Conservation (phyloP, 306 rosid genomes). For the Citrullus amarus region DNA sequence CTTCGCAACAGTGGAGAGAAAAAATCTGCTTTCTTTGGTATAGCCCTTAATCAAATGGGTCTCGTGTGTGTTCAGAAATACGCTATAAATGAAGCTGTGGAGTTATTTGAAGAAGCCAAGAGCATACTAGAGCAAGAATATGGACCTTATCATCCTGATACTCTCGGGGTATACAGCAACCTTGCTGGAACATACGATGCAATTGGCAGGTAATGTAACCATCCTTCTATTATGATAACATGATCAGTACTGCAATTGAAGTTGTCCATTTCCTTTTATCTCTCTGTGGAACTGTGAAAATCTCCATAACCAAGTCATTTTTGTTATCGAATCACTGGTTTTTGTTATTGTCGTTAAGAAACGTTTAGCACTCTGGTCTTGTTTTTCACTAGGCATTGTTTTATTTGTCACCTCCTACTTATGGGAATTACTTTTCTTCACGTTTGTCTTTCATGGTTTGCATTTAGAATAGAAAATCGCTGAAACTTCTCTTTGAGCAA, state of each 20-base stretch:
- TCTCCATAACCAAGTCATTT: not conserved
- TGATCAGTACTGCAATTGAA: not conserved
- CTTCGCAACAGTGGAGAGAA: constrained; percentile 76
- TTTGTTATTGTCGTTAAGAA: not conserved
- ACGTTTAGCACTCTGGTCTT: not conserved
- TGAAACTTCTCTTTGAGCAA: not conserved
- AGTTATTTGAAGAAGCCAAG: constrained; percentile 77
- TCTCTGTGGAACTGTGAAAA: not conserved
- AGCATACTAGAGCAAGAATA: constrained; percentile 47
- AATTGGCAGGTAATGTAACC: constrained; percentile 54
- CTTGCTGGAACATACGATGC: constrained; percentile 97
- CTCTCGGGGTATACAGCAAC: constrained; percentile 87
- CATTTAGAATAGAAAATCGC: not conserved
- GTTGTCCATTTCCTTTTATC: not conserved
- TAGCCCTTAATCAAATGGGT: constrained; percentile 90
- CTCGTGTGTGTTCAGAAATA: constrained; percentile 68
- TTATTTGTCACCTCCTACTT: not conserved
- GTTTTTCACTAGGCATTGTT: not conserved
- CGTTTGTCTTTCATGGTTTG: not conserved
- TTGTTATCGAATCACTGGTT: not conserved
- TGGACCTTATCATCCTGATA: constrained; percentile 78
- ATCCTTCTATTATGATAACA: not conserved
- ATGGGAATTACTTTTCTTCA: not conserved
- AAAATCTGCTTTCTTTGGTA: constrained; percentile 77
- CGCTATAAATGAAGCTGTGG: constrained; percentile 53